A percentile compares a stretch with the other conserved stretches of the same genome.
Evolutionary conservation across 257 asterid species (phyloP).

Genomic region (Fraxinus anomala): DNA sequence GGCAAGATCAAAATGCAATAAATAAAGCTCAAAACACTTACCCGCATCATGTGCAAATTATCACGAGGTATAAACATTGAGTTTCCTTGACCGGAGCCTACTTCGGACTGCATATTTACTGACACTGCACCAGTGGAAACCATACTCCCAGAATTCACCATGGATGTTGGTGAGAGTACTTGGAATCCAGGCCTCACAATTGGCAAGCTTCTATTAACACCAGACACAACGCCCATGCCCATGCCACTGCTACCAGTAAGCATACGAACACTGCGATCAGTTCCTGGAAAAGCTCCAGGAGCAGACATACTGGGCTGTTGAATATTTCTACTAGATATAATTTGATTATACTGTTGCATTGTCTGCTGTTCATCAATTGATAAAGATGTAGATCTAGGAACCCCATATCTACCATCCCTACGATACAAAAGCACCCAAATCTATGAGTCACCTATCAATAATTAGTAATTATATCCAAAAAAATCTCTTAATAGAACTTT

Average conservation of each 20-base stretch:
- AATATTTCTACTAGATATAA: slow-evolving; percentile 65
- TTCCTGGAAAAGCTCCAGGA: slow-evolving; percentile 67
- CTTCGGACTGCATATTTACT: slow-evolving; percentile 65
- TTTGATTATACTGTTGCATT: slow-evolving; percentile 69
- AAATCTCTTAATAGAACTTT: slow-evolving; percentile 32
- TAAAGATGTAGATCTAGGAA: slow-evolving; percentile 64
- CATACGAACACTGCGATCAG: slow-evolving; percentile 71
- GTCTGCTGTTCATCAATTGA: slow-evolving; percentile 85
- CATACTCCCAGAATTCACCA: slow-evolving; percentile 63
- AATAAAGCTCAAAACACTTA: slow-evolving; percentile 40
- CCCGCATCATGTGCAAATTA: slow-evolving; percentile 65
- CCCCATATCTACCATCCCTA: slow-evolving; percentile 72
- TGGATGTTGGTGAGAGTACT: slow-evolving; percentile 63
- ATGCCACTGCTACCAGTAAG: slow-evolving; percentile 69
- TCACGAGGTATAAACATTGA: slow-evolving; percentile 67
- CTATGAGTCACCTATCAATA: background rate
- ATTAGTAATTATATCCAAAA: slow-evolving; percentile 1
- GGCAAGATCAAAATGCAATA: slow-evolving; percentile 14
- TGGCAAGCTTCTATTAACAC: slow-evolving; percentile 66
- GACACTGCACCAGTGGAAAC: slow-evolving; percentile 67
- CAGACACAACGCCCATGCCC: slow-evolving; percentile 43
- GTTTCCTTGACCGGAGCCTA: slow-evolving; percentile 73
- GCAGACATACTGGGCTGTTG: slow-evolving; percentile 56
- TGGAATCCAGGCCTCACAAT: slow-evolving; percentile 76
- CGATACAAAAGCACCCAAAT: slow-evolving; percentile 15